phyloP scores from a whole-genome alignment of 805 yeast genomes.

The Suhomyces tanzawaensis region DNA sequence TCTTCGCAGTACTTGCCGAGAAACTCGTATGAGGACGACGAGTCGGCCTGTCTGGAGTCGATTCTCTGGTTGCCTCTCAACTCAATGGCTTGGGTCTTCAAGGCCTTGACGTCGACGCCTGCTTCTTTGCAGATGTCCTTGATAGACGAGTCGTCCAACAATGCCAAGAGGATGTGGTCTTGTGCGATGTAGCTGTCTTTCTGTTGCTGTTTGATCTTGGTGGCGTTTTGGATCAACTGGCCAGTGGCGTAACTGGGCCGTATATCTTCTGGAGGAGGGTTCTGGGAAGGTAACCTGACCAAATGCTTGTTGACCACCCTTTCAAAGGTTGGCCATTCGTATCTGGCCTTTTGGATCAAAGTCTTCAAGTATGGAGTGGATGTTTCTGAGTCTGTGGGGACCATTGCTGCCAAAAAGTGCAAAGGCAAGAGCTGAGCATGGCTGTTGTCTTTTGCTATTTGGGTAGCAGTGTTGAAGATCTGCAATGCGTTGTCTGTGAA shows the following conservation, averaged over 20 bases:
- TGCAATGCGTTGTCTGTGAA: slow-evolving; percentile 92
- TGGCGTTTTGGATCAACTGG: slow-evolving; percentile 69
- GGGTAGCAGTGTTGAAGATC: slow-evolving; percentile 73
- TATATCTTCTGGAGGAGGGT: slow-evolving; percentile 84
- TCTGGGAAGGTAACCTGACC: slow-evolving; percentile 82
- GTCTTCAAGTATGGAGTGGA: slow-evolving; percentile 67
- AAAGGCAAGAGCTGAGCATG: slow-evolving; percentile 85
- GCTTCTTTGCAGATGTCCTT: slow-evolving; percentile 71
- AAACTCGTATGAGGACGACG: slow-evolving; percentile 80
- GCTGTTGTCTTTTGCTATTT: slow-evolving; percentile 79
- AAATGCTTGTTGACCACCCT: slow-evolving; percentile 76
- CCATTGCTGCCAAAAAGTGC: slow-evolving; percentile 90
- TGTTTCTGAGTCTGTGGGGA: slow-evolving; percentile 51
- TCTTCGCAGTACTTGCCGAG: slow-evolving; percentile 88
- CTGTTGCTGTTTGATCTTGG: slow-evolving; percentile 77
- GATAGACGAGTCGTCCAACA: slow-evolving; percentile 74
- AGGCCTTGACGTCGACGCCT: slow-evolving; percentile 61
- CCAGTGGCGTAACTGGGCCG: slow-evolving; percentile 75
- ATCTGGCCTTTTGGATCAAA: slow-evolving; percentile 79
- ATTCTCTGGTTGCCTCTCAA: slow-evolving; percentile 89
- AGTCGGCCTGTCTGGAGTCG: slow-evolving; percentile 91
- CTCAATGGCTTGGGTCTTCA: slow-evolving; percentile 73
- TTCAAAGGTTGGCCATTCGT: slow-evolving; percentile 79
- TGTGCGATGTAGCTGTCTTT: slow-evolving; percentile 91
- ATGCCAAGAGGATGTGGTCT: slow-evolving; percentile 85